Conservation (phyloP, 2,329 filamentous ascomycete species). For the Byssothecium circinans region DNA sequence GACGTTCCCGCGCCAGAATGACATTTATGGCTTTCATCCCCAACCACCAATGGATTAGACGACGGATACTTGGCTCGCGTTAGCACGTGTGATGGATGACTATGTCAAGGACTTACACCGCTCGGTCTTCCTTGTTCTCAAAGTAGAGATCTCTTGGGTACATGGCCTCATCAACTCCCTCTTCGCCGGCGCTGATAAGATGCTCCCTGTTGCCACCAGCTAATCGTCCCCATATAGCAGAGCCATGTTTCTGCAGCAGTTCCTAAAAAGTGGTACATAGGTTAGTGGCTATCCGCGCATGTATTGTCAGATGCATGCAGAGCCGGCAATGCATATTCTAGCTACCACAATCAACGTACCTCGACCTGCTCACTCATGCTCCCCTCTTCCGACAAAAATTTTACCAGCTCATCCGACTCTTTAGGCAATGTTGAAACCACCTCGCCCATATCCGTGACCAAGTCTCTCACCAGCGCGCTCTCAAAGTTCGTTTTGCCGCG, state of each 20-base stretch:
- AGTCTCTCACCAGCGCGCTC: slow-evolving; percentile 35
- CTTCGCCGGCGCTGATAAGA: slow-evolving; percentile 35
- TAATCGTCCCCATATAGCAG: slow-evolving; percentile 35
- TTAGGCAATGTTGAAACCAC: slow-evolving; percentile 36
- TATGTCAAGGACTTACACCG: slow-evolving; percentile 24
- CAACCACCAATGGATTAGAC: slow-evolving; percentile 42
- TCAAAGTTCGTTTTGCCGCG: slow-evolving; percentile 43
- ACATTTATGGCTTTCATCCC: slow-evolving; percentile 42
- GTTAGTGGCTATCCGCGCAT: too few relatives aligned
- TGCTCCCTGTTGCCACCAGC: slow-evolving; percentile 35
- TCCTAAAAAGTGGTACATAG: neutral
- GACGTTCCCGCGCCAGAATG: slow-evolving; percentile 38
- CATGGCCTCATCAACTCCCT: slow-evolving; percentile 34
- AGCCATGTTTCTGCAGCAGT: slow-evolving; percentile 36
- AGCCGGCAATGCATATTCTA: too few relatives aligned
- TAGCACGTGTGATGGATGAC: slow-evolving; percentile 6
- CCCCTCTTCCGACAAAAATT: slow-evolving; percentile 28
- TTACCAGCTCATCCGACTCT: slow-evolving; percentile 37
- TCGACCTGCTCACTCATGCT: slow-evolving; percentile 36
- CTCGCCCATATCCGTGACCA: slow-evolving; percentile 40
- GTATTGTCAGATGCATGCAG: too few relatives aligned
- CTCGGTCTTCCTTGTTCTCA: slow-evolving; percentile 34
- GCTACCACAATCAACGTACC: neutral
- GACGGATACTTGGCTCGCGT: slow-evolving; percentile 29
- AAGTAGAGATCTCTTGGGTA: slow-evolving; percentile 38